Evolutionary conservation across 208 protist species (phyloP), one percentile per base, ranked within the genome.

Genomic region (Acanthamoeba lenticulata): DNA sequence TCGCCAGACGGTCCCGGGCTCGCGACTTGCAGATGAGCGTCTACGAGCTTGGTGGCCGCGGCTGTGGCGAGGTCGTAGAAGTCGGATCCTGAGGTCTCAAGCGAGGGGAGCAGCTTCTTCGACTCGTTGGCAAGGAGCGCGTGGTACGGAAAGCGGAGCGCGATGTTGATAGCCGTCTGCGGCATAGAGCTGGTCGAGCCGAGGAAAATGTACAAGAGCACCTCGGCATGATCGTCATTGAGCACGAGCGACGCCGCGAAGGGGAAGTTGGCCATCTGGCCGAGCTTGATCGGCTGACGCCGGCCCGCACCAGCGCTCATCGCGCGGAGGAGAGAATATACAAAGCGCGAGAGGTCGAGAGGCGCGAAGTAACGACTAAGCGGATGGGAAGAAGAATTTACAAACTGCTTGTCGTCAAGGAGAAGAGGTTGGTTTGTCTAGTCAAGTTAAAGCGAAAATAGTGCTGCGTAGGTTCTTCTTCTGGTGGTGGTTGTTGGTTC

Each of bases 161-260:
- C 9, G 4, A 69, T 27, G 55, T 45, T 69, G 55, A 90, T 57
- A 47, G 57, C 32, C 47, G 47, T n/a, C 83, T 69, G 57, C 83
- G 57, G 83, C 47, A 65, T 69, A n/a, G 83, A 3, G 83, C 83
- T 72, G n/a, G 19, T 90, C 83, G 57, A 13, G 13, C 55, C 83
- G 42, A 69, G 27, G 42, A 69, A 21, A n/a, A 90, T 90, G 83
- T 65, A 72, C 36, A 69, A 29, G 3, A 65, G 32, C 1, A 90
- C 57, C 36, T 90, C 83, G 83, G 40, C 47, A 29, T 67, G 34
- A 34, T 62, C 57, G 27, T 62, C 83, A 21, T 72, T 69, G 83
- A 69, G 83, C 42, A 72, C 83, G 47, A 69, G 57, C 55, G 47
- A 90, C 15, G 83, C 83, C 83, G 36, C 55, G 32, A 90, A 62